phyloP scores from a whole-genome alignment of 257 asterid species.

The Plectranthus barbatus region DNA sequence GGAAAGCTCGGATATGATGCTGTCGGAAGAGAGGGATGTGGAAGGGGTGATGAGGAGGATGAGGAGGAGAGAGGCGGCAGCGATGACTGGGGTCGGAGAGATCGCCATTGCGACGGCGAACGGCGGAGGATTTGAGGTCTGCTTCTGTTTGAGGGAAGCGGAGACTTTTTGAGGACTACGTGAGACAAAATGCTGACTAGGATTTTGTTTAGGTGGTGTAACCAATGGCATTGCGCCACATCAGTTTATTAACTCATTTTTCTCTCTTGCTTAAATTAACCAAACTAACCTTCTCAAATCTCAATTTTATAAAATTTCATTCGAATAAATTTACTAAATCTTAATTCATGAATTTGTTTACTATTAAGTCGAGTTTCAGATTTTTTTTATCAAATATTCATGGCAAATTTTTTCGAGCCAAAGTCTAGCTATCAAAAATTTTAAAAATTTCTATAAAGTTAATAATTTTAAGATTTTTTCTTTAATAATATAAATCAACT shows the following conservation, averaged over 20 bases:
- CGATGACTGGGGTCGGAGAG: conserved; percentile 21
- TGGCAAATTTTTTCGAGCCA: no score
- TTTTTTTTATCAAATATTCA: no score
- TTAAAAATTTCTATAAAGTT: no score
- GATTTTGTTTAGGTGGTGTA: conserved; percentile 13
- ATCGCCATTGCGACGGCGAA: conserved; percentile 41
- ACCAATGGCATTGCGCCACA: conserved; percentile 20
- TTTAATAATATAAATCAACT: no score
- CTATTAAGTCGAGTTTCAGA: no score
- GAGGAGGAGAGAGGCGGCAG: conserved; percentile 10
- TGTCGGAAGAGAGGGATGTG: conserved; percentile 20
- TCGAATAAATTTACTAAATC: no score
- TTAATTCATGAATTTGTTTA: no score
- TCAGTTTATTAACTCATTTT: background rate
- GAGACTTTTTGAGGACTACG: conserved; percentile 11
- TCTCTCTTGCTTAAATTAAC: no score
- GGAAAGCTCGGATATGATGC: conserved; percentile 44
- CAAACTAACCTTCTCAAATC: no score
- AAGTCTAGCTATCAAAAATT: no score
- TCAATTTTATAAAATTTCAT: no score
- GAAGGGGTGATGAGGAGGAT: conserved; percentile 21
- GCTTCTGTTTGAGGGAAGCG: background rate
- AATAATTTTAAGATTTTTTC: no score
- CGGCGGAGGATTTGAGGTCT: background rate
- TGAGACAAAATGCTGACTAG: conserved; percentile 13